Evolutionary conservation across 805 yeast genomes (phyloP).

Genomic region (Candida wancherniae): DNA sequence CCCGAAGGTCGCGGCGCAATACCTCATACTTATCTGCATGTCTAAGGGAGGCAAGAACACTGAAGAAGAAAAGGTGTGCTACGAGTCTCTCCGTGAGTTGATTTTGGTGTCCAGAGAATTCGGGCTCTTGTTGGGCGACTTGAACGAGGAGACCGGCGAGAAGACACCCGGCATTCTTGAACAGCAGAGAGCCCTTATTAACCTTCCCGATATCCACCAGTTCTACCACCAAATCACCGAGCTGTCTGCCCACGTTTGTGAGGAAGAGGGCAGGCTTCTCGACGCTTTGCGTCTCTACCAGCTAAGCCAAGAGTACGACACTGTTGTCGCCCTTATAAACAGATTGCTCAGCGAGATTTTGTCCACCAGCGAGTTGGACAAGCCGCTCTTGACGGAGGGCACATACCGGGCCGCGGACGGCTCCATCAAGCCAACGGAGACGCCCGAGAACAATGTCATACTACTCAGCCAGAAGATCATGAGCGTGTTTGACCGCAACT

Average conservation of each 20-base stretch:
- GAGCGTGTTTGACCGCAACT: slow-evolving; percentile 48
- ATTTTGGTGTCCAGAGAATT: slow-evolving; percentile 85
- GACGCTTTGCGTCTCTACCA: slow-evolving; percentile 86
- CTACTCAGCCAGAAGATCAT: slow-evolving; percentile 42
- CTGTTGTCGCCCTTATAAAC: slow-evolving; percentile 71
- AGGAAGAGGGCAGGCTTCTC: slow-evolving; percentile 82
- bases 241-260: slow-evolving; percentile 80
- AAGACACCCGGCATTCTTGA: slow-evolving; percentile 82
- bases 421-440: slow-evolving; percentile 24
- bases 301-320: slow-evolving; percentile 80
- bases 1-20: slow-evolving; percentile 90
- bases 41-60: slow-evolving; percentile 30
- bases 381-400: slow-evolving; percentile 43
- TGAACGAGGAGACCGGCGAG: slow-evolving; percentile 62
- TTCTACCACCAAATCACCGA: slow-evolving; percentile 72
- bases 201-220: slow-evolving; percentile 51
- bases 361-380: slow-evolving; percentile 63
- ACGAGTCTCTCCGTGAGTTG: slow-evolving; percentile 77
- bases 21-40: slow-evolving; percentile 66
- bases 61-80: slow-evolving; percentile 54
- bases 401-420: slow-evolving; percentile 36
- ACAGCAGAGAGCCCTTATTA: slow-evolving; percentile 62
- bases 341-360: slow-evolving; percentile 73
- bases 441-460: slow-evolving; percentile 45
- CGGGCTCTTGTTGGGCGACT: slow-evolving; percentile 74